Evolutionary conservation across 352 stramenopile species (phyloP).

Genomic region (Globisporangium echinulatum): DNA sequence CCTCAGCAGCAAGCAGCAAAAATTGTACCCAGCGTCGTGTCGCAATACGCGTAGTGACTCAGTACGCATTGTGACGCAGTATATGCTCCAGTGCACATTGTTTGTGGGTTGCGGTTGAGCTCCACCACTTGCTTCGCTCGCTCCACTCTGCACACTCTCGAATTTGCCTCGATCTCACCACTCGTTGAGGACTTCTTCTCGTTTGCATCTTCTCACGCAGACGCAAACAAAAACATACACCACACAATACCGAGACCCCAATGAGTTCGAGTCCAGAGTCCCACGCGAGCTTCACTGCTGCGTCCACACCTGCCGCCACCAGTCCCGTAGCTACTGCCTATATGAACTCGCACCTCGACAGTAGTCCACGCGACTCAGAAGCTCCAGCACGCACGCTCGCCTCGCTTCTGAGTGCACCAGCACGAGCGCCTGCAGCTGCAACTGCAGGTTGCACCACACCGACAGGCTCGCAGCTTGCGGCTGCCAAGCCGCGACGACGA

Average conservation of each 20-base stretch:
- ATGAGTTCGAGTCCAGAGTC: slow-evolving; percentile 3
- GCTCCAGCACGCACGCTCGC: background rate
- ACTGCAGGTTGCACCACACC: background rate
- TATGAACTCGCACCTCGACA: too few relatives aligned
- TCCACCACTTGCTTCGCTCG: background rate
- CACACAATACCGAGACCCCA: background rate
- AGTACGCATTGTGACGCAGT: background rate
- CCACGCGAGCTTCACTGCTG: background rate
- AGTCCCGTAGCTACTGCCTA: background rate
- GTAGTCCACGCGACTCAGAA: background rate
- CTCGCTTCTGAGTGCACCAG: background rate
- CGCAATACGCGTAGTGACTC: slow-evolving; percentile 1
- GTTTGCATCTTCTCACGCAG: background rate
- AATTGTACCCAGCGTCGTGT: slow-evolving; percentile 1
- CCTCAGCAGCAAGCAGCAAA: too few relatives aligned
- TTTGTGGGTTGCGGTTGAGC: background rate
- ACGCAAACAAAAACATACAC: background rate
- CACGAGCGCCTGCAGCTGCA: background rate
- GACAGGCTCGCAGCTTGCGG: background rate
- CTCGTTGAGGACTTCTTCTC: background rate
- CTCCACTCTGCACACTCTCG: background rate
- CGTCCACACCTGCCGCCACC: background rate
- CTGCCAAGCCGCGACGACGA: slow-evolving; percentile 16
- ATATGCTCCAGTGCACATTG: background rate
- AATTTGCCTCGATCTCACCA: background rate